Percentiles rank a stretch among this genome's conserved stretches.
Conservation (phyloP, 2,329 filamentous ascomycete genomes). For the Colletotrichum lindemuthianum region DNA sequence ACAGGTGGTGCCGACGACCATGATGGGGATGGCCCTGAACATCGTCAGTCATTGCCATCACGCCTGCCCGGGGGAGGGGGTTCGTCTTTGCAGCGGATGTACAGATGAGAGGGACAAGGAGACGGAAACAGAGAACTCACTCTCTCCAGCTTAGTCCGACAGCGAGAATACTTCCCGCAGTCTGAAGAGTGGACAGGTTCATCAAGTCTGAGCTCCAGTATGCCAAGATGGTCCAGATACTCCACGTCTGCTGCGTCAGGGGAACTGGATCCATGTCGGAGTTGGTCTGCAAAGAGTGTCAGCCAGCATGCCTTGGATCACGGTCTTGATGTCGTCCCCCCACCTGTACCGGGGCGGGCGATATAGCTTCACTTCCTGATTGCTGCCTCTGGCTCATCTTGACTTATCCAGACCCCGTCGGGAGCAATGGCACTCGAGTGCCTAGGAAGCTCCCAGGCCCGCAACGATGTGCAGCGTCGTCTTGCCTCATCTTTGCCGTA, state of each 20-base stretch:
- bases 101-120: too few relatives aligned
- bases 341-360: too few relatives aligned
- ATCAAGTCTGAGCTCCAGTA: conserved; percentile 51
- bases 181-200: conserved; percentile 48
- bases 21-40: conserved; percentile 42
- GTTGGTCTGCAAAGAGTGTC: conserved; percentile 15
- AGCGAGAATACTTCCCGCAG: conserved; percentile 46
- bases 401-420: conserved; percentile 51
- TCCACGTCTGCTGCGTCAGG: conserved; percentile 44
- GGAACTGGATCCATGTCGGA: conserved; percentile 34
- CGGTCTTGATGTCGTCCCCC: too few relatives aligned
- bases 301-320: background rate
- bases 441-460: conserved; percentile 59
- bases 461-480: conserved; percentile 50
- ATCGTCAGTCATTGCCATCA: background rate
- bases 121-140: background rate
- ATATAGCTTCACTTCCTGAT: background rate
- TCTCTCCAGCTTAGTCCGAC: conserved; percentile 47
- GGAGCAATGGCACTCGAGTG: conserved; percentile 58
- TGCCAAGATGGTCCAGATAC: conserved; percentile 46
- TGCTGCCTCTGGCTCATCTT: background rate
- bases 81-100: too few relatives aligned
- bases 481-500: conserved; percentile 43
- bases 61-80: background rate
- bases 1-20: conserved; percentile 44